phyloP scores from a whole-genome alignment of 2,329 filamentous ascomycete genomes.

The Periconia sp. region DNA sequence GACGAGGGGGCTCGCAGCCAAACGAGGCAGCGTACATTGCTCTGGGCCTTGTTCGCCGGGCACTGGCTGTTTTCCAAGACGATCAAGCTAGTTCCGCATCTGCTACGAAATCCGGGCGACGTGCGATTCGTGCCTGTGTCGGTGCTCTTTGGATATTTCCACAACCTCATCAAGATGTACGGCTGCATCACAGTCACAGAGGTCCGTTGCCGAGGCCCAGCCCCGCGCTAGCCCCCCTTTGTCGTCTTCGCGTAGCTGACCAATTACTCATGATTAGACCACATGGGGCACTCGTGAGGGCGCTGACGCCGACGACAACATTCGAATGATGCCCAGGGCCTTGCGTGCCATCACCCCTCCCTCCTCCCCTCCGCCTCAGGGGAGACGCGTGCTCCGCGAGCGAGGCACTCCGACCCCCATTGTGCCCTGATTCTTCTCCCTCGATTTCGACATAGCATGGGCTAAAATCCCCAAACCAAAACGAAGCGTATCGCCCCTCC shows the following conservation, averaged over 20 bases:
- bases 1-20: slow-evolving; percentile 16
- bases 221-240: slow-evolving; percentile 26
- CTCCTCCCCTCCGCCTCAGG: slow-evolving; percentile 34
- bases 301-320: slow-evolving; percentile 70
- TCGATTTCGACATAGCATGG: too few relatives aligned
- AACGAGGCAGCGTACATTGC: slow-evolving; percentile 26
- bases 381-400: slow-evolving; percentile 39
- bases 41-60: slow-evolving; percentile 36
- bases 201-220: slow-evolving; percentile 18
- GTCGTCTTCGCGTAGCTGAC: neutral
- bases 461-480: neutral
- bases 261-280: slow-evolving; percentile 60
- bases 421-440: neutral
- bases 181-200: slow-evolving; percentile 70
- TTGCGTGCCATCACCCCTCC: slow-evolving; percentile 38
- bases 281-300: slow-evolving; percentile 94
- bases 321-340: slow-evolving; percentile 42
- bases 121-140: slow-evolving; percentile 80
- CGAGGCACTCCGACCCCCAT: slow-evolving; percentile 29
- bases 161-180: slow-evolving; percentile 89
- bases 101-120: slow-evolving; percentile 80
- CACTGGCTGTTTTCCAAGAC: slow-evolving; percentile 78
- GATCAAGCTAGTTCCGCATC: slow-evolving; percentile 86
- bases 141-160: slow-evolving; percentile 87
- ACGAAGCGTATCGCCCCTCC: slow-evolving; percentile 12